Conservation (phyloP, 225 moss, liverwort and hornwort species). For the Pseudoscleropodium purum region DNA sequence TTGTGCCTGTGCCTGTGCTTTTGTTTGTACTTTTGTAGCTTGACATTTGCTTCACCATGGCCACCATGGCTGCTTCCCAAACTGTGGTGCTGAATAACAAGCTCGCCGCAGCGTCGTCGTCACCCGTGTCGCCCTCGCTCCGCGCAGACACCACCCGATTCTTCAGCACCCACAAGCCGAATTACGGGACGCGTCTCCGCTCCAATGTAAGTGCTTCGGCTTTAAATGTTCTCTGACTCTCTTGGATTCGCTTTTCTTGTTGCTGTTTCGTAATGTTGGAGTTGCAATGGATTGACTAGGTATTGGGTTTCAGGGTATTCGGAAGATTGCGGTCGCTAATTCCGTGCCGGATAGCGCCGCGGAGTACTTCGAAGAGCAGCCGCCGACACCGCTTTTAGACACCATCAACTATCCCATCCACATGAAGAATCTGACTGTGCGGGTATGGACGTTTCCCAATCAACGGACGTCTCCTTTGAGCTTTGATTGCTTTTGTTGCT, state of each 20-base stretch:
- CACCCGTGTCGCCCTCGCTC: neutral
- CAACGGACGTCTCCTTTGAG: neutral
- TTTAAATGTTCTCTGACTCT: neutral
- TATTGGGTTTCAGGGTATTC: neutral
- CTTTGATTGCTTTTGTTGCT: neutral
- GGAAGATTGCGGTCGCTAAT: neutral
- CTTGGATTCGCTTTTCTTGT: neutral
- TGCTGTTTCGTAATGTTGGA: neutral
- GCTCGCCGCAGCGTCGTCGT: neutral
- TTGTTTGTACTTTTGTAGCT: neutral
- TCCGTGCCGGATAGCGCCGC: neutral
- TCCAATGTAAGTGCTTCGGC: neutral
- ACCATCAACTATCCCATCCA: conserved; percentile 54
- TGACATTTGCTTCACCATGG: conserved; percentile 4
- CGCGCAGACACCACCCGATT: neutral
- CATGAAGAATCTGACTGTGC: conserved; percentile 53
- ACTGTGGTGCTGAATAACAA: neutral
- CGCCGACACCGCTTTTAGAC: conserved; percentile 45
- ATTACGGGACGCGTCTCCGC: neutral
- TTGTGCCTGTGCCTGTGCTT: neutral
- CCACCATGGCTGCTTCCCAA: conserved; percentile 14
- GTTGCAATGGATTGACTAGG: neutral
- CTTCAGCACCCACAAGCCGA: neutral
- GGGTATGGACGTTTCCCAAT: conserved; percentile 14
- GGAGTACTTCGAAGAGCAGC: conserved; percentile 32